Conservation (phyloP, 495 filamentous ascomycete species). For the Filosporella fistucella region DNA sequence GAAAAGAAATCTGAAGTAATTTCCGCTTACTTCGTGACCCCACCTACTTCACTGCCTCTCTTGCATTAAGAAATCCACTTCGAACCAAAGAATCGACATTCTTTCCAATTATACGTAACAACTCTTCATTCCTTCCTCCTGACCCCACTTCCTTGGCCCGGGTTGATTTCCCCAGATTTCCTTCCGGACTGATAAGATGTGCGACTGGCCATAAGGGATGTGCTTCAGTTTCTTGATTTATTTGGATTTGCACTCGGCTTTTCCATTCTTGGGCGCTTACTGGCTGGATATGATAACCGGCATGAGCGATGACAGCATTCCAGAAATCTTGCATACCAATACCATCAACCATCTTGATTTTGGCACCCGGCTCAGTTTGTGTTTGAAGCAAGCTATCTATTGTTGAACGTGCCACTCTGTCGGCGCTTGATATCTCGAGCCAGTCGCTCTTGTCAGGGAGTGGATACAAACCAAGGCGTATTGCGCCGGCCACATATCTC, state of each 20-base stretch:
- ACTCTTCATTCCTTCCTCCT: neutral
- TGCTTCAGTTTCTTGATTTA: neutral
- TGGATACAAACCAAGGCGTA: neutral
- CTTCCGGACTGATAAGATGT: neutral
- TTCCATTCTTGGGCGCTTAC: constrained; percentile 2
- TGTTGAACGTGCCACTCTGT: neutral
- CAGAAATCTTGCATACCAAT: neutral
- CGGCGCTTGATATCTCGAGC: neutral
- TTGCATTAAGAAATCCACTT: neutral
- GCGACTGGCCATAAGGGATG: neutral
- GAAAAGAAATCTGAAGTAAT: too few species aligned
- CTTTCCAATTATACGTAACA: neutral
- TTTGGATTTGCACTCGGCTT: neutral
- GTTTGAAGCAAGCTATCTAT: neutral
- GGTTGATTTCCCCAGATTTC: neutral
- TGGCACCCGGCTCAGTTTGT: neutral
- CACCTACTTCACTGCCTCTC: neutral
- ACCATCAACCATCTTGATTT: neutral
- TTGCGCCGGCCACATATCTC: neutral
- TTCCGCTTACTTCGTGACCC: neutral
- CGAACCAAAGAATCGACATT: neutral
- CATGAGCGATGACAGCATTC: neutral
- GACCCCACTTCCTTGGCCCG: neutral
- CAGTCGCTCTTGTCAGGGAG: neutral
- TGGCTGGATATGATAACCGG: neutral